These are phyloP conservation scores for Coemansia erecta DNA, from an alignment of 192 early-diverging fungal genomes.

Conservation along the genomic window DNA sequence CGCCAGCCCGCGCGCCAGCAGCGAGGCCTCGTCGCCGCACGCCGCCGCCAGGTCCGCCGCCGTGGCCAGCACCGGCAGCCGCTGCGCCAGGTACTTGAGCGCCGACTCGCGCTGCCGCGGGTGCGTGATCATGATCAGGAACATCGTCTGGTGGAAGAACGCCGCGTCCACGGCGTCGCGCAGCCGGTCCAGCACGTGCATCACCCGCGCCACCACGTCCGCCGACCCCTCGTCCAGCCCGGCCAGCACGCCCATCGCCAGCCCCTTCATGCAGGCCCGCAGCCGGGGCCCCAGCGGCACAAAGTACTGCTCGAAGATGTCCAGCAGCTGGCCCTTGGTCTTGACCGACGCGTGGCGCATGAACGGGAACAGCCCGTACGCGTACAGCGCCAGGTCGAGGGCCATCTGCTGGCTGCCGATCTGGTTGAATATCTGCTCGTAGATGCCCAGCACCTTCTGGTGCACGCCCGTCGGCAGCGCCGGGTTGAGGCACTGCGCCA, in stretches of 20 bases:
- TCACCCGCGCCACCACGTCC: constrained; percentile 77
- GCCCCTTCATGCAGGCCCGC: constrained; percentile 72
- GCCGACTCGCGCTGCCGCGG: constrained; percentile 67
- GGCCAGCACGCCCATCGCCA: constrained; percentile 78
- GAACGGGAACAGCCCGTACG: constrained; percentile 89
- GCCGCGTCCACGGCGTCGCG: constrained; percentile 64
- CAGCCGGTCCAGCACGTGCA: constrained; percentile 63
- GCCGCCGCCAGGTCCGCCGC: constrained; percentile 68
- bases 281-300: constrained; percentile 69
- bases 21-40: constrained; percentile 64
- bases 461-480: constrained; percentile 93
- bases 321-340: constrained; percentile 82
- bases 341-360: constrained; percentile 77
- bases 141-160: constrained; percentile 82
- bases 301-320: constrained; percentile 72
- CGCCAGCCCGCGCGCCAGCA: constrained; percentile 76
- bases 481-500: constrained; percentile 94
- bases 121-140: constrained; percentile 74
- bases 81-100: constrained; percentile 72
- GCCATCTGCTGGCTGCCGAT: constrained; percentile 71
- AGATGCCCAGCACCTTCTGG: constrained; percentile 88
- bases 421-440: constrained; percentile 70
- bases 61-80: constrained; percentile 59
- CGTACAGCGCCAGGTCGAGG: constrained; percentile 81
- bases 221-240: constrained; percentile 86